Conservation (phyloP, 1,139 yeast genomes). For the Pichia sp. region DNA sequence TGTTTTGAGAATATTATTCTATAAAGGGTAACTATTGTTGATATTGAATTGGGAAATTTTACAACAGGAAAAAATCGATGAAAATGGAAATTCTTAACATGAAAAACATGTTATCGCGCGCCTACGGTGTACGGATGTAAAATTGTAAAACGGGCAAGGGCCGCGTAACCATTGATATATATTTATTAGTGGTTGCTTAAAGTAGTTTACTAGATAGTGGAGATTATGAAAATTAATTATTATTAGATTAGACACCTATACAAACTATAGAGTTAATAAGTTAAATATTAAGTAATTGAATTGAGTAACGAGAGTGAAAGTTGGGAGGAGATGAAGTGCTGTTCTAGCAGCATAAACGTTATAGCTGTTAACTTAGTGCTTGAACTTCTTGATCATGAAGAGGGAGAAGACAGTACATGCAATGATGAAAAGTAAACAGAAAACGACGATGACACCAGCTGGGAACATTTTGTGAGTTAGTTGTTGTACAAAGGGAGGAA, state of each 20-base stretch:
- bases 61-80: neutral
- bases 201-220: too few relatives aligned
- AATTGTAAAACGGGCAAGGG: neutral
- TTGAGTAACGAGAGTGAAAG: neutral
- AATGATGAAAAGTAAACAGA: constrained; percentile 32
- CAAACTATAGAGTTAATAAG: neutral
- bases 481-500: neutral
- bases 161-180: neutral
- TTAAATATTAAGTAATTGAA: neutral
- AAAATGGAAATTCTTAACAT: neutral
- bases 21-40: constrained; percentile 3
- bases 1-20: neutral
- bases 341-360: neutral
- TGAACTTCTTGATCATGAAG: constrained; percentile 27
- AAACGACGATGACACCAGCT: constrained; percentile 35
- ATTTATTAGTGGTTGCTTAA: neutral
- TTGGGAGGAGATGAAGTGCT: neutral
- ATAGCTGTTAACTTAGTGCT: constrained; percentile 23
- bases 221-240: neutral
- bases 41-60: neutral
- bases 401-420: constrained; percentile 27
- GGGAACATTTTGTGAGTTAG: constrained; percentile 27
- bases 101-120: neutral
- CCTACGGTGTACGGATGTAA: neutral
- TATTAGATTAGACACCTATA: neutral